Base-by-base conservation (phyloP, 371 early-diverging fungal genomes). In the Smittium mucronatum region DNA sequence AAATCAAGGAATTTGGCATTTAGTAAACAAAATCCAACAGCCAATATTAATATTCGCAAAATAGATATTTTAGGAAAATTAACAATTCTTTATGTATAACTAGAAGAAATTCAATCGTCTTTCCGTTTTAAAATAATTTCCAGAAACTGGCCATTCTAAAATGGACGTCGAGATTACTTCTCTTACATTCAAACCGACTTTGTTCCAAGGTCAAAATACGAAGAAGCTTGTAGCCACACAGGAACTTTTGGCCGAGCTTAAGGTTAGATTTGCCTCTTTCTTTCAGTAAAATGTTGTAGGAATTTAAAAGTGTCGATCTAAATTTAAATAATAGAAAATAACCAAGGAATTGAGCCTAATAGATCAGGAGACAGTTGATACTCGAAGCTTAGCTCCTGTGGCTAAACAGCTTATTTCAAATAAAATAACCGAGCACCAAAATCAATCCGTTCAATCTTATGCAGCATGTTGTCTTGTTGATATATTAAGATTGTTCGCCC, bases 401-500 rank as follows among this genome's bases (percentile, higher is more conserved):
- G 82, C 88, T 1, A 80, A 81, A 69, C 88, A 91, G 57, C 84
- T 96, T 1, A 75, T 91, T 5, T 79, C 84, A 25, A 73, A 84
- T 16, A 77, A 86, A 57, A 78, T 95, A 33, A 70, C 91, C 26
- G 73, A 78, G 36, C 93, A 93, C 78, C 87, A 85, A 67, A 92
- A 93, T 75, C 83, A 86, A 36, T 89, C 87, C 1, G 89, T 95
- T 21, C 84, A 82, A 59, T 84, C 87, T 17, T 82, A 89, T 28
- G 84, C 87, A 0, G 89, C 94, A 0, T 92, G 93, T 78, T 95
- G 95, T 76, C 78, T 95, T 29, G 92, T 93, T 0, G 98, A 96
- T 72, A 81, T 95, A 1, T 83, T 98, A 65, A 84, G 95, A 34
- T 79, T 98, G 28, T 93, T 86, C 77, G 97, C 95, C 1, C 96